Evolutionary conservation across 169 alveolate genomes (phyloP).

Genomic region (Plasmodium coatneyi): DNA sequence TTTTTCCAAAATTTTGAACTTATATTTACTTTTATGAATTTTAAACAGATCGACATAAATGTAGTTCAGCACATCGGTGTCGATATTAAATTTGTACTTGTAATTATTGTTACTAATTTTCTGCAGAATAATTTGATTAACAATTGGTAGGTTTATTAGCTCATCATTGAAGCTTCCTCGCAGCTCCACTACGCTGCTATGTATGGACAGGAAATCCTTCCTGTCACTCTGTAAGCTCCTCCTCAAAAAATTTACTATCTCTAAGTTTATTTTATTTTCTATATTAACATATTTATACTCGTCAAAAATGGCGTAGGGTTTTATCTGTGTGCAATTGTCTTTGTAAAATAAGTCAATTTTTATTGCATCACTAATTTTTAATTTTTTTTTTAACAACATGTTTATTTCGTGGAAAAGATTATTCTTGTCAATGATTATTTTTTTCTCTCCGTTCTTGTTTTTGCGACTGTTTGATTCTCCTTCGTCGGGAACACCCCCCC

Average conservation of each 20-base stretch:
- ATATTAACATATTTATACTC: slow-evolving; percentile 62
- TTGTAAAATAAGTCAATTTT: slow-evolving; percentile 46
- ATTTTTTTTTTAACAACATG: slow-evolving; percentile 24
- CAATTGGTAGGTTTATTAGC: slow-evolving; percentile 35
- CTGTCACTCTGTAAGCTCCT: slow-evolving; percentile 14
- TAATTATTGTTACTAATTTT: slow-evolving; percentile 53
- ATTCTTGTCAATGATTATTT: slow-evolving; percentile 23
- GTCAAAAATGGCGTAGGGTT: slow-evolving; percentile 52
- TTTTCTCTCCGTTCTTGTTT: not conserved
- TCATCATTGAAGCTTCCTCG: slow-evolving; percentile 62
- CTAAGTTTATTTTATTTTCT: slow-evolving; percentile 48
- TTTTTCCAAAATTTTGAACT: slow-evolving; percentile 47
- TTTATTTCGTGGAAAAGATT: slow-evolving; percentile 56
- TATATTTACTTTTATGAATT: slow-evolving; percentile 55
- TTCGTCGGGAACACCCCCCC: not conserved
- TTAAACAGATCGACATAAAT: slow-evolving; percentile 64
- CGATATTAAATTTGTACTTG: slow-evolving; percentile 60
- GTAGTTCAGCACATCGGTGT: slow-evolving; percentile 19
- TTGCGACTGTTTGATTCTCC: not conserved
- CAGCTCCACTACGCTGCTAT: slow-evolving; percentile 53
- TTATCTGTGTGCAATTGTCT: slow-evolving; percentile 66
- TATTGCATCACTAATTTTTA: slow-evolving; percentile 47
- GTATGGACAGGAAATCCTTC: slow-evolving; percentile 11
- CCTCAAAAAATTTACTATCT: slow-evolving; percentile 38
- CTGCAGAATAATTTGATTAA: slow-evolving; percentile 50